Evolutionary conservation across 352 stramenopile species (phyloP), one percentile per base, ranked within the genome.

Genomic region (Phytophthora chlamydospora): DNA sequence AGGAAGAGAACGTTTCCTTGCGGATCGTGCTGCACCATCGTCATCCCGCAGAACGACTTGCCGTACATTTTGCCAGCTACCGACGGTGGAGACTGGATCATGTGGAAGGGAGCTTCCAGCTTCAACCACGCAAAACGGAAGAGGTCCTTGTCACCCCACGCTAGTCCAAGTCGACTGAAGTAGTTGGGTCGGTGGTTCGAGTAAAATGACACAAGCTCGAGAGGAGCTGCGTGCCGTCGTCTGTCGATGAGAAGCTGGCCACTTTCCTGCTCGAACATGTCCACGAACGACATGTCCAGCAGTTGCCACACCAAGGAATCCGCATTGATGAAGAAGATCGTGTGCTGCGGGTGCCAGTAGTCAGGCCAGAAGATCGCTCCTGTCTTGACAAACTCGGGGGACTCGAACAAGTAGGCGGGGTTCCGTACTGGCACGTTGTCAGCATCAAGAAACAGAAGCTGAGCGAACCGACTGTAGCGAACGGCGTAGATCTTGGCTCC

Each of bases 251-350:
- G 53, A 19, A 91, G 52, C 52, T 89, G 82, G 0, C 77, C 82
- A 45, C 79, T 89, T 58, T 91, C 82, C 52, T 88, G 80, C 45
- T 89, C 82, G 57, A 89, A 88, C 76, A 89, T 89, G 58, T 89
- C 76, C 42, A 86, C 59, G n/a, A 80, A 79, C 2, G 62, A 29
- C 44, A 83, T 66, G 48, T 85, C 73, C 7, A 89, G 43, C 21
- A 85, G 62, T 60, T 85, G 41, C 80, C 80, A 90, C 16, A 90
- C 42, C n/a, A 90, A 59, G 14, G 73, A 86, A 9, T 69, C 47
- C 35, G 55, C 16, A 34, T 87, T 70, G 46, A 90, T 75, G 35
- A 75, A 75, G 51, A 89, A 90, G 29, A 88, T 83, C 19, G 80
- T 87, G 60, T 82, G 70, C 17, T 62, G 35, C 6, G 80, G 83